Evolutionary conservation across 2,329 filamentous ascomycete species (phyloP), one percentile per base, ranked within the genome.

Genomic region (Colletotrichum echinochloae): DNA sequence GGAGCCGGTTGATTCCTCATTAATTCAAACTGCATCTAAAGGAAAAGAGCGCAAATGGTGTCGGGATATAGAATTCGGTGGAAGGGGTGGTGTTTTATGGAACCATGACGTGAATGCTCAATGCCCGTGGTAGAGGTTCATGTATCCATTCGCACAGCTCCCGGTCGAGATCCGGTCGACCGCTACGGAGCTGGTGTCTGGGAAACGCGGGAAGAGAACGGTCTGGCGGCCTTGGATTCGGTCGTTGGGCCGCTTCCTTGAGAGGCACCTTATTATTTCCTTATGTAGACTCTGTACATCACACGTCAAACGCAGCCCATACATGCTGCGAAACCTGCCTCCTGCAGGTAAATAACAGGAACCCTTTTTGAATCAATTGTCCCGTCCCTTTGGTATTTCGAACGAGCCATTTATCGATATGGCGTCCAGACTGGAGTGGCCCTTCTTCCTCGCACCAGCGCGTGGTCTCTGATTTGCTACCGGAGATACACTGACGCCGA

Each of bases 251-350:
- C 39, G 35, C 44, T 54, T 67, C 48, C 52, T 57, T n/a, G 52
- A 67, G 57, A 67, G 64, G 30, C 57, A 62, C 65, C 60, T 70
- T 70, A 35, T 72, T 72, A 49, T 57, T 72, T 72, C 65, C 70
- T 72, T 73, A 70, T 73, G 72, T 73, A 73, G 66, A 73, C 70
- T 66, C 60, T 73, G 72, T 73, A 73, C 72, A 73, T 72, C 72
- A 73, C 57, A 61, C 66, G 56, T 60, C 67, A 57, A 65, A 46
- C 63, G 71, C 71, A 60, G 67, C 51, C 52, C 26, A 59, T 30
- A 28, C 51, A 66, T 51, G 64, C 71, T 65, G 68, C 64, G 54
- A 54, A 59, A 57, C 71, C 64, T 59, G 68, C 59, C 68, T 65
- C 46, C 68, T 67, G 71, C 60, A 59, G 71, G 63, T 71, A 64